These are phyloP conservation scores for Leishmania lainsoni DNA, from an alignment of 208 protist genomes.

Conservation along the genomic window DNA sequence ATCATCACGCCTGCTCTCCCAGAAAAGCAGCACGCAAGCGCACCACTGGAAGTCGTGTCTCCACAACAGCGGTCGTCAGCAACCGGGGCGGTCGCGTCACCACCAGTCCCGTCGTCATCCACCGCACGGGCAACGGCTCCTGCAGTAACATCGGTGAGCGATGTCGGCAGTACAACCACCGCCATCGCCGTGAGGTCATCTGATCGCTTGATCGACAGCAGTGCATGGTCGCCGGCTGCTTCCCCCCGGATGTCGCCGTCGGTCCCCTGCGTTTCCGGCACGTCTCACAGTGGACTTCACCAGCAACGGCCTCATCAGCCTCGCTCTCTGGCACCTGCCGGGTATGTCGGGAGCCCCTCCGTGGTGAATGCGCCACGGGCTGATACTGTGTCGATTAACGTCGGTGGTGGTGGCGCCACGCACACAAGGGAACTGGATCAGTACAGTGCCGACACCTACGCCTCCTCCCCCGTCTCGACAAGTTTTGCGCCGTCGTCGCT, in stretches of 20 bases:
- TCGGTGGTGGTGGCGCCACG: not conserved
- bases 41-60: not conserved
- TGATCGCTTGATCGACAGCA: not conserved
- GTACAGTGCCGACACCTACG: conserved; percentile 9
- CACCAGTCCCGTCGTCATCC: not conserved
- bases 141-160: not conserved
- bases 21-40: not conserved
- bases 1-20: not conserved
- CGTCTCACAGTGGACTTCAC: not conserved
- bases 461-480: conserved; percentile 17
- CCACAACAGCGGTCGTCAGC: not conserved
- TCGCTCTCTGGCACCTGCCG: not conserved
- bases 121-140: not conserved
- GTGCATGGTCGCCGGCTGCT: not conserved
- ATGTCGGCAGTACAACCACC: not conserved
- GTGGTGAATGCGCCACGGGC: not conserved
- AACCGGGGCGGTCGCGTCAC: not conserved
- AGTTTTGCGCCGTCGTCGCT: conserved; percentile 28
- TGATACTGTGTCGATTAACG: not conserved
- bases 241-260: not conserved
- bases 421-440: not conserved
- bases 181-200: not conserved
- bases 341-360: not conserved
- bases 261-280: not conserved
- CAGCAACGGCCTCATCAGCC: not conserved